phyloP scores from a whole-genome alignment of 805 yeast genomes.

The Priceomyces castillae region DNA sequence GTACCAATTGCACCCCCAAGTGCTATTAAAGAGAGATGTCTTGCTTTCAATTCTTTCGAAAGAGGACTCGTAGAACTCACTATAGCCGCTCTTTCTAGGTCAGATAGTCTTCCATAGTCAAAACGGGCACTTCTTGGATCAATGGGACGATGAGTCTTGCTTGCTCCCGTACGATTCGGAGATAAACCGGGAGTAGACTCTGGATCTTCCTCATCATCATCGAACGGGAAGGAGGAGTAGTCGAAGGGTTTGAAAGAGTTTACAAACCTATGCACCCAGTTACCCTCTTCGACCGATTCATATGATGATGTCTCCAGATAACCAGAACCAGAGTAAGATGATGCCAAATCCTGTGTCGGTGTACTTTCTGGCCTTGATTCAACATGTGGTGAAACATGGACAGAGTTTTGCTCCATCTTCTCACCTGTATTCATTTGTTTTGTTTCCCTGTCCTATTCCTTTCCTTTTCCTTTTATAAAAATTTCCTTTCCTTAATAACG shows the following conservation, averaged over 20 bases:
- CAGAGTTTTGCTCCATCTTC: not conserved
- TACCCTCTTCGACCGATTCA: not conserved
- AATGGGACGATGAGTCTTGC: not conserved
- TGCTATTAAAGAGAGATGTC: constrained; percentile 67
- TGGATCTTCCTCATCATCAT: constrained; percentile 1
- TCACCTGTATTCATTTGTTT: not conserved
- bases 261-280: constrained; percentile 11
- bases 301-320: not conserved
- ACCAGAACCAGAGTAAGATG: constrained; percentile 1
- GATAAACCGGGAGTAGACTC: not conserved
- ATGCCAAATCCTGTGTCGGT: not conserved
- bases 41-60: constrained; percentile 41
- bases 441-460: not conserved
- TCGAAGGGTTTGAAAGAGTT: constrained; percentile 28
- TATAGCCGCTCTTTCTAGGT: constrained; percentile 32
- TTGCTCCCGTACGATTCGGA: not conserved
- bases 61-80: constrained; percentile 33
- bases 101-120: constrained; percentile 25
- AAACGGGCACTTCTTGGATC: constrained; percentile 23
- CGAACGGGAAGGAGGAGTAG: constrained; percentile 15
- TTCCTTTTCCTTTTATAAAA: too few species aligned
- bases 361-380: not conserved
- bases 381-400: not conserved
- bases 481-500: too few species aligned
- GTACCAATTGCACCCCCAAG: constrained; percentile 70